Evolutionary conservation across 768 basidiomycete species (phyloP).

Genomic region (Suillus brevipes): DNA sequence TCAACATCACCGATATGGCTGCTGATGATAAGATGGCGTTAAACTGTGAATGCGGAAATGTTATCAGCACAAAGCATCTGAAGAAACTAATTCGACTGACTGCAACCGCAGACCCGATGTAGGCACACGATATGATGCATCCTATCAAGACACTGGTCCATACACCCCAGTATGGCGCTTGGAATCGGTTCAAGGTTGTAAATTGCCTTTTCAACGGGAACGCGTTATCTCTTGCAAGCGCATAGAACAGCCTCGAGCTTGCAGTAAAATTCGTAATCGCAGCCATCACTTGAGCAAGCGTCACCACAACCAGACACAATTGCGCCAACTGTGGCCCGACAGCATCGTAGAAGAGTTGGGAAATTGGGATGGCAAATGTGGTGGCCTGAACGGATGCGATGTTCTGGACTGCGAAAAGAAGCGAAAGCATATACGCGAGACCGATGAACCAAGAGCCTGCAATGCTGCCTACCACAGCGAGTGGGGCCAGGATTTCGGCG

Average conservation of each 20-base stretch:
- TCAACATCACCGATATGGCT: slow-evolving; percentile 57
- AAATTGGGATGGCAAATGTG: slow-evolving; percentile 54
- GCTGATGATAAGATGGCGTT: slow-evolving; percentile 58
- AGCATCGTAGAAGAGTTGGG: slow-evolving; percentile 57
- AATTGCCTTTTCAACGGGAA: slow-evolving; percentile 47
- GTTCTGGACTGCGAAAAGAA: slow-evolving; percentile 57
- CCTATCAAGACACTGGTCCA: slow-evolving; percentile 55
- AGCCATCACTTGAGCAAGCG: slow-evolving; percentile 54
- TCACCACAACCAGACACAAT: slow-evolving; percentile 51
- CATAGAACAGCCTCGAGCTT: slow-evolving; percentile 57
- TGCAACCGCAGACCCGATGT: slow-evolving; percentile 56
- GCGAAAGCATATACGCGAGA: slow-evolving; percentile 56
- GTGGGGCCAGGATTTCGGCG: slow-evolving; percentile 55
- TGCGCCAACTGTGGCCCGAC: slow-evolving; percentile 47
- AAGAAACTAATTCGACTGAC: slow-evolving; percentile 33
- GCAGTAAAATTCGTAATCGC: slow-evolving; percentile 60
- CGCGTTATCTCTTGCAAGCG: slow-evolving; percentile 54
- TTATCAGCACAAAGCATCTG: neutral
- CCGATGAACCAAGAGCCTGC: slow-evolving; percentile 59
- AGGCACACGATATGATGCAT: slow-evolving; percentile 56
- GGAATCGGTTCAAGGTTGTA: slow-evolving; percentile 51
- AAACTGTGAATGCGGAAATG: slow-evolving; percentile 35
- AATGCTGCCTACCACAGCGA: slow-evolving; percentile 54
- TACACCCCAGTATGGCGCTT: slow-evolving; percentile 55
- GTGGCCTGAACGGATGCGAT: slow-evolving; percentile 50